These are phyloP conservation scores for Giardia muris DNA, from an alignment of 208 protist species.

Conservation along the genomic window DNA sequence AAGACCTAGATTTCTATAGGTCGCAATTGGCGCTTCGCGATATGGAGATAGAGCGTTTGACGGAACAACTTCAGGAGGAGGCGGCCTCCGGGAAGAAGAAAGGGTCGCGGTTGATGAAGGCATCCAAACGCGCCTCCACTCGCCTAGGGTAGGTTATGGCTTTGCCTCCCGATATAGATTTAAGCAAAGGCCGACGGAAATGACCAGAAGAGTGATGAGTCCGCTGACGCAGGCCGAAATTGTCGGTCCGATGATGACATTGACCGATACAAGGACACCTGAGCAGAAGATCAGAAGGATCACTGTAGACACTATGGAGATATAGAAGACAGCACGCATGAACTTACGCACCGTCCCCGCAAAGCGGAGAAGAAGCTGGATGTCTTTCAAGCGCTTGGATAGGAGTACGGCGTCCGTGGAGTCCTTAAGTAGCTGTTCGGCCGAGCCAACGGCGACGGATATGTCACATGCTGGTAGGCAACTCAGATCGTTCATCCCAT, in stretches of 20 bases:
- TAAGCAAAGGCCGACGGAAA: neutral
- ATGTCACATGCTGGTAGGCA: neutral
- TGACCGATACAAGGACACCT: neutral
- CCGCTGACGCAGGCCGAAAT: neutral
- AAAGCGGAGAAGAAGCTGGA: neutral
- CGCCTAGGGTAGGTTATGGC: too few relatives aligned
- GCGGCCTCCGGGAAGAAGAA: too few relatives aligned
- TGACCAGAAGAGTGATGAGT: neutral
- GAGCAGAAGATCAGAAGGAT: neutral
- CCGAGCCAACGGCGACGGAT: neutral
- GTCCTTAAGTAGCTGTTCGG: neutral
- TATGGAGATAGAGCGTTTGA: neutral
- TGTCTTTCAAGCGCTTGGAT: neutral
- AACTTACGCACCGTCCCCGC: neutral
- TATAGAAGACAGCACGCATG: neutral
- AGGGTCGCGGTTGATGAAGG: too few relatives aligned
- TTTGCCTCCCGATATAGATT: neutral
- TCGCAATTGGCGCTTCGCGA: neutral
- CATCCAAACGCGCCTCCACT: too few relatives aligned
- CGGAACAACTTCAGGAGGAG: too few relatives aligned
- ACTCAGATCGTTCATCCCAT: neutral
- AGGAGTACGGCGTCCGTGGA: neutral
- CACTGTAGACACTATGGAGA: neutral
- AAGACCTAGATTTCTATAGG: neutral
- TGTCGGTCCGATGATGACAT: neutral